These are phyloP conservation scores for Daphne laureola DNA, from an alignment of 441 rosid species.

Conservation along the genomic window DNA sequence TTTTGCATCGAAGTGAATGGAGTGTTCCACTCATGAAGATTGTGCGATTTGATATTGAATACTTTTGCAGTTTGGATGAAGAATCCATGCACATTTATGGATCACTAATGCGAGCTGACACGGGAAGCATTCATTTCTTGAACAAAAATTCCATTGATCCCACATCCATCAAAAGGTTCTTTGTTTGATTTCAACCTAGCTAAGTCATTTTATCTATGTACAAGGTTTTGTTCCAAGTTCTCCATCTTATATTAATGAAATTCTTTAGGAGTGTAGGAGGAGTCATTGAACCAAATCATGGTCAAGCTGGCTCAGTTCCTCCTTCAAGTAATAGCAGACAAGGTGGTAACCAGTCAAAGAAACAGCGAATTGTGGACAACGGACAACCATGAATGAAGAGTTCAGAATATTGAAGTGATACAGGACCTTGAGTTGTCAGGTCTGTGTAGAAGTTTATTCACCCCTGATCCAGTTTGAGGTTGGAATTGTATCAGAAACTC, in stretches of 20 bases:
- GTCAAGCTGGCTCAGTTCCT: slow-evolving; percentile 7
- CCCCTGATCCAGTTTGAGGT: too few species aligned
- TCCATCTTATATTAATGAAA: neutral
- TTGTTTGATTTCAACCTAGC: neutral
- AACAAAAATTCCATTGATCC: slow-evolving; percentile 29
- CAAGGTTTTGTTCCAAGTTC: neutral
- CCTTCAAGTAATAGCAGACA: slow-evolving; percentile 1
- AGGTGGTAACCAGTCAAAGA: slow-evolving; percentile 30
- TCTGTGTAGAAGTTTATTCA: too few species aligned
- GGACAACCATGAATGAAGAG: too few species aligned
- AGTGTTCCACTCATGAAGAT: neutral
- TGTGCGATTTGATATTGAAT: slow-evolving; percentile 6
- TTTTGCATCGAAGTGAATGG: neutral
- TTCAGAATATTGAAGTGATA: too few species aligned
- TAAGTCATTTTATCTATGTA: slow-evolving; percentile 1
- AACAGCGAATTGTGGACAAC: slow-evolving; percentile 18
- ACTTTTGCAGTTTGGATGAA: slow-evolving; percentile 55
- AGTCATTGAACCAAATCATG: slow-evolving; percentile 10
- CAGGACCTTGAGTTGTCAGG: too few species aligned
- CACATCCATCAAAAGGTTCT: slow-evolving; percentile 29
- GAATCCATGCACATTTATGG: slow-evolving; percentile 70
- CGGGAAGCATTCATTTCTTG: slow-evolving; percentile 56
- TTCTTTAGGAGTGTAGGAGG: slow-evolving; percentile 5
- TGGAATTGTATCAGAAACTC: too few species aligned
- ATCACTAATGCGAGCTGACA: slow-evolving; percentile 42